These are phyloP conservation scores for Aureobasidium melanogenum DNA, from an alignment of 2,329 filamentous ascomycete genomes.

Conservation along the genomic window DNA sequence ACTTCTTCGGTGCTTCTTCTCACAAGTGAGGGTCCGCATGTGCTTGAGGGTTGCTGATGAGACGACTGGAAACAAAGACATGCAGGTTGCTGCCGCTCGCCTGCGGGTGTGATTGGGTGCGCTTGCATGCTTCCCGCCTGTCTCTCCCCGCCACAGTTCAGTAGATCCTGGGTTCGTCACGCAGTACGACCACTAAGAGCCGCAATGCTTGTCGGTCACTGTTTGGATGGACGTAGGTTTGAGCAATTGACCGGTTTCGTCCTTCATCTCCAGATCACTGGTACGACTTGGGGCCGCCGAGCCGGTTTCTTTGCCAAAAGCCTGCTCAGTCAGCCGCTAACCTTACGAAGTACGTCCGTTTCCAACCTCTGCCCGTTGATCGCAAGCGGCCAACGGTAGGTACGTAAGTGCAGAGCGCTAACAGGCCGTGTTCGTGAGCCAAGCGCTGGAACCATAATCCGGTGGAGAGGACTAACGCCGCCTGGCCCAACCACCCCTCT, in stretches of 20 bases:
- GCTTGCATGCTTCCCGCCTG: constrained; percentile 6
- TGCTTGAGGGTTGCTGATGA: constrained; percentile 5
- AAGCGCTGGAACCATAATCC: constrained; percentile 8
- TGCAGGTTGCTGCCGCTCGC: neutral
- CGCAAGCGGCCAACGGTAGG: constrained; percentile 8
- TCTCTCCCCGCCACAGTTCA: constrained; percentile 4
- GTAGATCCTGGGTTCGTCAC: neutral
- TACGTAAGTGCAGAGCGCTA: constrained; percentile 7
- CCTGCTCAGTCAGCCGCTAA: neutral
- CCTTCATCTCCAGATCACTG: constrained; percentile 4
- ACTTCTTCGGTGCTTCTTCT: constrained; percentile 2
- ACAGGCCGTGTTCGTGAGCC: constrained; percentile 3
- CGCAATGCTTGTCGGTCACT: constrained; percentile 6
- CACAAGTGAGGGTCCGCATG: neutral
- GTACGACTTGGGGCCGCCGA: constrained; percentile 3
- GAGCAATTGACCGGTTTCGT: constrained; percentile 6
- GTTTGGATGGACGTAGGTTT: neutral
- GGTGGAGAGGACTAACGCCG: constrained; percentile 1
- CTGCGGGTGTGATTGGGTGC: constrained; percentile 1
- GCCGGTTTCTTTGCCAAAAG: constrained; percentile 1
- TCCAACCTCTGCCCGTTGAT: constrained; percentile 8
- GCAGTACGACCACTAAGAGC: constrained; percentile 8
- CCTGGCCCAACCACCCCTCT: constrained; percentile 1
- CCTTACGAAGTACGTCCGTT: constrained; percentile 1
- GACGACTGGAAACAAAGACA: constrained; percentile 10